phyloP scores from a whole-genome alignment of 768 basidiomycete species.

The Calocybe cyanea region DNA sequence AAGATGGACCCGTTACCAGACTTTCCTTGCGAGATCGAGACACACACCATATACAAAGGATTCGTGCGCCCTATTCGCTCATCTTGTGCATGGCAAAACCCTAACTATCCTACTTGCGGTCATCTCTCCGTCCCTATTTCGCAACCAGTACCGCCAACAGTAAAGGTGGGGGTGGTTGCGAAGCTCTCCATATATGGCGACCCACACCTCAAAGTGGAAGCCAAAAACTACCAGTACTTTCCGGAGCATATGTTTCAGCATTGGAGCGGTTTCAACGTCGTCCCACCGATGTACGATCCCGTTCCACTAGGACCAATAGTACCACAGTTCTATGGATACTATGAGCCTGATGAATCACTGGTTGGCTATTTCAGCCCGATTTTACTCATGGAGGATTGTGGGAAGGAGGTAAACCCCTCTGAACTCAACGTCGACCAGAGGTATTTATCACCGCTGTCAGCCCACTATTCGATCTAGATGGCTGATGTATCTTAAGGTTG shows the following conservation, averaged over 20 bases:
- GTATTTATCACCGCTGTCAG: constrained; percentile 16
- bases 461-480: no score
- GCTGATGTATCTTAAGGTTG: no score
- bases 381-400: constrained; percentile 41
- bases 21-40: neutral
- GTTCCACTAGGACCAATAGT: constrained; percentile 48
- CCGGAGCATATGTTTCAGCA: constrained; percentile 43
- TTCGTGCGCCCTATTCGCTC: constrained; percentile 18
- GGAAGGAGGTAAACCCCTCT: constrained; percentile 22
- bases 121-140: constrained; percentile 19
- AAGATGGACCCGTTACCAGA: neutral
- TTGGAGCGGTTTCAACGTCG: constrained; percentile 45
- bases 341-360: constrained; percentile 16
- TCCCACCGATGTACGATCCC: constrained; percentile 38
- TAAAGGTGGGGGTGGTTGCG: constrained; percentile 37
- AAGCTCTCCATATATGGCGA: constrained; percentile 41
- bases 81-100: constrained; percentile 28
- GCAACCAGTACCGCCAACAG: constrained; percentile 30
- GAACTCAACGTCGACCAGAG: constrained; percentile 32
- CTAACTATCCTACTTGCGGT: constrained; percentile 25
- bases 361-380: constrained; percentile 36
- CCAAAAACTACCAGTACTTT: constrained; percentile 41
- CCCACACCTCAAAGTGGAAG: constrained; percentile 34
- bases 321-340: constrained; percentile 67
- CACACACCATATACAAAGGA: constrained; percentile 8